Evolutionary conservation across 441 rosid genomes (phyloP).

Genomic region (Euphorbia celastroides): DNA sequence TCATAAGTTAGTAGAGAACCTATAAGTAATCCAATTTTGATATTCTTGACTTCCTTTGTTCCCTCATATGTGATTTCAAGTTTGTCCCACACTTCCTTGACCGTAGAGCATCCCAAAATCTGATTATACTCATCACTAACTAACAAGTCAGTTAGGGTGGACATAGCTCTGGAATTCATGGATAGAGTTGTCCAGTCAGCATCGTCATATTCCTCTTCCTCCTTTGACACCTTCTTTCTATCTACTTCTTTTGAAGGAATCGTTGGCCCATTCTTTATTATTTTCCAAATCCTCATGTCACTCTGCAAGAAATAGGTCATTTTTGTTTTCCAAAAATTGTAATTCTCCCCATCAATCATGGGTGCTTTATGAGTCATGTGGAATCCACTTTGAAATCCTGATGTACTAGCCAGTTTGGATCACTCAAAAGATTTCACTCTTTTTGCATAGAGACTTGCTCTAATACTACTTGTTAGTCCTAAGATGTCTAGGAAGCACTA

Average conservation of each 20-base stretch:
- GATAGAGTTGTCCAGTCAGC: no score
- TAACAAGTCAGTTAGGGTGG: no score
- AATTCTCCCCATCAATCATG: not conserved
- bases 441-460: no score
- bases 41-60: not conserved
- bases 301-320: no score
- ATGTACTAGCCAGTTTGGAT: no score
- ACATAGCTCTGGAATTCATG: not conserved
- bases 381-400: no score
- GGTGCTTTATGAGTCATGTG: not conserved
- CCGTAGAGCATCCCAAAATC: not conserved
- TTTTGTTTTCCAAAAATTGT: not conserved
- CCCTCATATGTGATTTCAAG: not conserved
- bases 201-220: not conserved
- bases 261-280: not conserved
- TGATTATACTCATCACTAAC: not conserved
- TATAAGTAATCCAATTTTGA: not conserved
- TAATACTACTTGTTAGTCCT: no score
- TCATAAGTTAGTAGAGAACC: not conserved
- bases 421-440: no score
- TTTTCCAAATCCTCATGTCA: not conserved
- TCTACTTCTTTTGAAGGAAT: not conserved
- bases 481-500: no score
- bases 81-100: not conserved
- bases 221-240: not conserved